phyloP scores from a whole-genome alignment of 768 basidiomycete genomes.

The Kwoniella heveanensis region DNA sequence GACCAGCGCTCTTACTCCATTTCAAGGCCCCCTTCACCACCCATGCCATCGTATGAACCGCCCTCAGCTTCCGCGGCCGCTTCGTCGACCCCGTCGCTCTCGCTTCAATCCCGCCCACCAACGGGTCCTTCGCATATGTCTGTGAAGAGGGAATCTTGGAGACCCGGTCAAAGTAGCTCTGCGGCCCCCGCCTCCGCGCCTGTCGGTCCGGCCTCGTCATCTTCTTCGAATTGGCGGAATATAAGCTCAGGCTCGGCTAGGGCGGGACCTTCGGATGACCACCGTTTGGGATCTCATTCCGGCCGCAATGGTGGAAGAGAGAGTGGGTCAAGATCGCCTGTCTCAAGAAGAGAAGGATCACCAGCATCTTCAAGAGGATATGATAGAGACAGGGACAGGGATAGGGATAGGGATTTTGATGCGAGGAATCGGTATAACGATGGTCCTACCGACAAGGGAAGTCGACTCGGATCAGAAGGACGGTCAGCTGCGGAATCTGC shows the following conservation, averaged over 20 bases:
- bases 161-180: slow-evolving; percentile 27
- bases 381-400: slow-evolving; percentile 7
- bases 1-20: slow-evolving; percentile 10
- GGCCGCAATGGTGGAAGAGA: neutral
- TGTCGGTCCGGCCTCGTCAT: neutral
- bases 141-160: slow-evolving; percentile 43
- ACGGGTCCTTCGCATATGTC: slow-evolving; percentile 9
- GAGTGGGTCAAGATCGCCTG: slow-evolving; percentile 7
- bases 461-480: neutral
- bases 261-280: slow-evolving; percentile 9
- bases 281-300: neutral
- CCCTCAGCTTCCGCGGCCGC: slow-evolving; percentile 1
- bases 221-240: neutral
- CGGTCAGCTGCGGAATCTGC: neutral
- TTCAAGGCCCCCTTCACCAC: slow-evolving; percentile 9
- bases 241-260: neutral
- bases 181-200: slow-evolving; percentile 7
- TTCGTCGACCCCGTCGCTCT: neutral
- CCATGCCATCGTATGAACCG: slow-evolving; percentile 21
- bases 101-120: neutral
- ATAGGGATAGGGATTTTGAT: slow-evolving; percentile 15
- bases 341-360: neutral
- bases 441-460: neutral
- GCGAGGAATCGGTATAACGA: neutral
- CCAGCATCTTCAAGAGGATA: slow-evolving; percentile 13